Conservation (phyloP, 306 rosid species). For the Vigna angularis region DNA sequence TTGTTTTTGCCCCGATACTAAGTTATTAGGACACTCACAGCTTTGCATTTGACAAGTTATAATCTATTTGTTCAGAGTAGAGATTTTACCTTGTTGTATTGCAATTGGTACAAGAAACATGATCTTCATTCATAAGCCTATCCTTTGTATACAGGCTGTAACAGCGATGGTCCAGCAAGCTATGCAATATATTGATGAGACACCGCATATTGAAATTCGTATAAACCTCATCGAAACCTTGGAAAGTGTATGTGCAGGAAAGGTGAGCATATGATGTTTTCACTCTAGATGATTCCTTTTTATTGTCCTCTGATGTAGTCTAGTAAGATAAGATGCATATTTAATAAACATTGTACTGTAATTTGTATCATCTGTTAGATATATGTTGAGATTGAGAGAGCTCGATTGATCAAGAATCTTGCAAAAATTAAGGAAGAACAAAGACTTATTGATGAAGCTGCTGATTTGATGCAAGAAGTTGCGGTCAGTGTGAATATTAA, state of each 20-base stretch:
- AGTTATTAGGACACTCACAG: not conserved
- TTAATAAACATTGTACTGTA: slow-evolving; percentile 12
- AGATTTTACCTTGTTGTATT: not conserved
- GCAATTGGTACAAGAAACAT: slow-evolving; percentile 1
- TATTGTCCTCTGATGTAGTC: slow-evolving; percentile 10
- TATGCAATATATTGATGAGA: slow-evolving; percentile 87
- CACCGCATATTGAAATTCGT: slow-evolving; percentile 76
- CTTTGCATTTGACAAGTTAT: not conserved
- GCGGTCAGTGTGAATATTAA: slow-evolving; percentile 78
- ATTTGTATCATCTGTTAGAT: slow-evolving; percentile 54
- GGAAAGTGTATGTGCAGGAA: slow-evolving; percentile 82
- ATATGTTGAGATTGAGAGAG: slow-evolving; percentile 84
- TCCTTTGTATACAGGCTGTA: slow-evolving; percentile 61
- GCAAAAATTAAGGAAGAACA: slow-evolving; percentile 87
- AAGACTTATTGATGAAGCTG: slow-evolving; percentile 84
- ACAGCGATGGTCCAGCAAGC: slow-evolving; percentile 96
- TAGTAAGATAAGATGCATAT: not conserved
- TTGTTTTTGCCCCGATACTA: not conserved
- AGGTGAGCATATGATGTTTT: slow-evolving; percentile 55
- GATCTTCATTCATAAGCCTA: slow-evolving; percentile 9
- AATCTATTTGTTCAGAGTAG: not conserved
- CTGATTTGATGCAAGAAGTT: slow-evolving; percentile 92
- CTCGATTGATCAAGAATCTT: slow-evolving; percentile 74
- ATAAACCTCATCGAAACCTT: slow-evolving; percentile 78
- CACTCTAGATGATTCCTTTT: not conserved